Evolutionary conservation across 2,329 filamentous ascomycete genomes (phyloP), one percentile per base, ranked within the genome.

Genomic region (Diaporthe vaccinii): DNA sequence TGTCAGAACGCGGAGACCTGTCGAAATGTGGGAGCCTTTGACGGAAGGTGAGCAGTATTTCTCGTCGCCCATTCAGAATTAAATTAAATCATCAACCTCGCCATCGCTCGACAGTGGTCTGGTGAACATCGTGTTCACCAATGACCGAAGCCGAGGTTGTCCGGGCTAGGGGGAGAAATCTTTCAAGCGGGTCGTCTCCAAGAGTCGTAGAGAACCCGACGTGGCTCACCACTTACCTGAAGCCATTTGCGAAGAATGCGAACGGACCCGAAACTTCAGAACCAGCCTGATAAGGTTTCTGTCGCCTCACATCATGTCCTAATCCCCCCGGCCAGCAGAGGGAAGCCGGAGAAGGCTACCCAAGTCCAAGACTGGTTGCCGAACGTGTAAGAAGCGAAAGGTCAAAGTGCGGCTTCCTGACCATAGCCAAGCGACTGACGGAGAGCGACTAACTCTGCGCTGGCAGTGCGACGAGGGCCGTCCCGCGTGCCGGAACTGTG

Each of bases 361-460:
- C 17, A 58, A 58, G 31, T 58, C 55, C 20, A 58, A 58, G 55
- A 58, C 55, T 34, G 55, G 55, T 36, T 58, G 55, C 15, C 55
- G 55, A 36, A 58, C 55, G 8, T 58, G 55, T 58, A 58, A 58
- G 55, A 58, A n/a, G 55, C 55, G 55, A 58, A 58, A 36, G 55
- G 55, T 58, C 20, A 58, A 58, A 58, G 55, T 58, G 31, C 55
- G 55, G 10, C 17, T 22, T 22, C 31, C 31, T 36, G 17, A n/a
- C 55, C 12, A 22, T 0, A 58, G 55, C 31, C 31, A 36, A 25
- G 14, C 28, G 55, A 58, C 31, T 58, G 28, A 34, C 55, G 55
- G 55, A 36, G 55, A 58, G 20, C 4, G 36, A 7, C 55, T 58
- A 6, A 58, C 55, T 31, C 31, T n/a, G 55, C 3, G 28, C 17